Evolutionary conservation across 192 early-diverging fungal species (phyloP).

Genomic region (Dissophora ornata): DNA sequence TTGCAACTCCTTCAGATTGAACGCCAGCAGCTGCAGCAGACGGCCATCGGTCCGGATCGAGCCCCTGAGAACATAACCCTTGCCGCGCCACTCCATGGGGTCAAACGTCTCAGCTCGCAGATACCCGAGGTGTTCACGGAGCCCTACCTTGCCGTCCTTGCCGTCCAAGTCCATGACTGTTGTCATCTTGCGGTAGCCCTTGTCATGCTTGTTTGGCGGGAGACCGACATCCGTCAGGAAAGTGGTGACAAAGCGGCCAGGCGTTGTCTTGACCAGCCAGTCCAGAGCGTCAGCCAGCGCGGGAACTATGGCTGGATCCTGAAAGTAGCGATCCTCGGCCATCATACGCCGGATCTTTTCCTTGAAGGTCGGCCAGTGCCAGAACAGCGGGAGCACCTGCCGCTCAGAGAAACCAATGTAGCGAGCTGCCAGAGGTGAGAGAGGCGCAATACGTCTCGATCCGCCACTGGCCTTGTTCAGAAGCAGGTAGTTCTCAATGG

Average conservation of each 20-base stretch:
- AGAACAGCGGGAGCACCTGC: conserved; percentile 2
- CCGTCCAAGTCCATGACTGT: conserved; percentile 4
- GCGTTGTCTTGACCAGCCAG: neutral
- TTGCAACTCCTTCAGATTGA: conserved; percentile 1
- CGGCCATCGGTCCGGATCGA: conserved; percentile 2
- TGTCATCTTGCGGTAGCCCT: neutral
- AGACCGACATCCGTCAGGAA: neutral
- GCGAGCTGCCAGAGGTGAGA: conserved; percentile 6
- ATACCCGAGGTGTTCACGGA: neutral
- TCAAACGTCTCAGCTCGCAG: conserved; percentile 7
- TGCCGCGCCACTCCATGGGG: conserved; percentile 2
- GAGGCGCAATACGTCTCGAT: conserved; percentile 7
- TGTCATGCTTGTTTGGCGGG: conserved; percentile 1
- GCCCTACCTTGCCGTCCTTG: conserved; percentile 14
- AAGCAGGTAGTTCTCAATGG: conserved; percentile 2
- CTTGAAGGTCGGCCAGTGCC: conserved; percentile 5
- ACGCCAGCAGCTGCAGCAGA: neutral
- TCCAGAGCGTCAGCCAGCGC: neutral
- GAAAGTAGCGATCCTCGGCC: conserved; percentile 1
- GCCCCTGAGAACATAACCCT: neutral
- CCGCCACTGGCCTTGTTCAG: conserved; percentile 4
- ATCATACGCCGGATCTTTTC: conserved; percentile 6
- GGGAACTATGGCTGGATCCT: conserved; percentile 9
- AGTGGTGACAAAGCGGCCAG: neutral
- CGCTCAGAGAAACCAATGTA: conserved; percentile 6